Percentiles rank a stretch among this genome's conserved stretches.
Conservation (phyloP, 2,329 filamentous ascomycete species). For the Epichloe hybrida region DNA sequence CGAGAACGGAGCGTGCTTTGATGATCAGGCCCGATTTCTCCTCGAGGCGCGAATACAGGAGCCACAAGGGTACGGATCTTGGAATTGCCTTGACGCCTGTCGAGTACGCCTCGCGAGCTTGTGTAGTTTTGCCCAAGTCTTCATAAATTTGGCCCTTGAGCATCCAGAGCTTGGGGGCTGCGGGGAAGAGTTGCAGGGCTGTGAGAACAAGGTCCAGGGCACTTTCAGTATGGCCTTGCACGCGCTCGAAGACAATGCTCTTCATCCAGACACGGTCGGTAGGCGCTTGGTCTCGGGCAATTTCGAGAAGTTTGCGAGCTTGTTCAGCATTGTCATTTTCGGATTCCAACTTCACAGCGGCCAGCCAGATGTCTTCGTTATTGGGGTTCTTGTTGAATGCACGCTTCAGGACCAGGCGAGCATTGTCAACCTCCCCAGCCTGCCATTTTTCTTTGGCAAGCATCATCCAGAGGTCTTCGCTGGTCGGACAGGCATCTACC, state of each 20-base stretch:
- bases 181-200: constrained; percentile 74
- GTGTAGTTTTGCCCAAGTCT: constrained; percentile 59
- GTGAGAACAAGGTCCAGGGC: constrained; percentile 81
- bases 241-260: constrained; percentile 83
- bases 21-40: constrained; percentile 72
- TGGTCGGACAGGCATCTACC: constrained; percentile 83
- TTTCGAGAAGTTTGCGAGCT: constrained; percentile 67
- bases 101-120: constrained; percentile 80
- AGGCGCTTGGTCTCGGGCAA: constrained; percentile 75
- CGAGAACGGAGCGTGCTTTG: constrained; percentile 87
- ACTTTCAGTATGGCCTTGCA: constrained; percentile 62
- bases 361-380: constrained; percentile 96
- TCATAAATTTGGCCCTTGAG: constrained; percentile 98
- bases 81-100: constrained; percentile 80
- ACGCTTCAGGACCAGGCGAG: constrained; percentile 68
- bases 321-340: constrained; percentile 74
- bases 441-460: constrained; percentile 92
- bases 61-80: constrained; percentile 74
- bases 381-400: constrained; percentile 93
- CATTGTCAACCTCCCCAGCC: constrained; percentile 73
- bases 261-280: constrained; percentile 98
- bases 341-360: constrained; percentile 90
- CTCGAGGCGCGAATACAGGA: constrained; percentile 78
- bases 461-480: constrained; percentile 89
- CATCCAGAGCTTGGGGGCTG: constrained; percentile 87